phyloP scores from a whole-genome alignment of 805 yeast genomes.

The Ogataea saltuana region DNA sequence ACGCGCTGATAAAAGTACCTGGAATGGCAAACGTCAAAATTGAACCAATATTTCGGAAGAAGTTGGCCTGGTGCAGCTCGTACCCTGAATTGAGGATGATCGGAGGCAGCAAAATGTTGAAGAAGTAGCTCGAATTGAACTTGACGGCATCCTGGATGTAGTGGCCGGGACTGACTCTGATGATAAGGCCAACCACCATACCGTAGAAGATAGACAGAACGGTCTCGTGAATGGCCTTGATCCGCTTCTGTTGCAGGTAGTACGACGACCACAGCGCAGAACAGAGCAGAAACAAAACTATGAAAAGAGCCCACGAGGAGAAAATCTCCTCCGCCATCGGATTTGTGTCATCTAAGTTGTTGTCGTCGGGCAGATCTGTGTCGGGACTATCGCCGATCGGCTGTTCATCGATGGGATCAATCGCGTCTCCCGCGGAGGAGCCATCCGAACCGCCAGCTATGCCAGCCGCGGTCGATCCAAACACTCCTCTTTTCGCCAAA shows the following conservation, averaged over 20 bases:
- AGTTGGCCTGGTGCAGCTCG: conserved; percentile 93
- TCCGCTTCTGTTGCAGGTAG: conserved; percentile 84
- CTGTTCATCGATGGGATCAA: conserved; percentile 39
- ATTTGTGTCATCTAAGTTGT: conserved; percentile 58
- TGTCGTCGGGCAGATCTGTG: conserved; percentile 50
- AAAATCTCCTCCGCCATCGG: conserved; percentile 94
- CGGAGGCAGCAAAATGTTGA: conserved; percentile 92
- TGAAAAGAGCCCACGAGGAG: conserved; percentile 96
- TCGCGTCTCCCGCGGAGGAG: conserved; percentile 14
- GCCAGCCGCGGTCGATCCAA: conserved; percentile 25
- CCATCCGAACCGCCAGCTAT: conserved; percentile 11
- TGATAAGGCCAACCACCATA: conserved; percentile 90
- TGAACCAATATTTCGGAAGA: conserved; percentile 87
- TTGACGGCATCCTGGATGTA: conserved; percentile 96
- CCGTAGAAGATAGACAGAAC: conserved; percentile 95
- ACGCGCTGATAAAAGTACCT: conserved; percentile 90
- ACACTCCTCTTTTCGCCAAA: conserved; percentile 27
- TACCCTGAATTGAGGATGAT: conserved; percentile 95
- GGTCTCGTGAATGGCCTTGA: conserved; percentile 96
- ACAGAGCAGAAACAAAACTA: conserved; percentile 73
- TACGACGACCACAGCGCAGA: conserved; percentile 95
- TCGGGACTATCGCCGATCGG: conserved; percentile 41
- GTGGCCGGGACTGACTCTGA: conserved; percentile 92
- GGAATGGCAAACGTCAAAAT: conserved; percentile 94
- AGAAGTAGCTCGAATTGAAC: conserved; percentile 90